Base-by-base conservation (phyloP, 2,329 filamentous ascomycete genomes). In the Coniosporium tulheliwenetii region DNA sequence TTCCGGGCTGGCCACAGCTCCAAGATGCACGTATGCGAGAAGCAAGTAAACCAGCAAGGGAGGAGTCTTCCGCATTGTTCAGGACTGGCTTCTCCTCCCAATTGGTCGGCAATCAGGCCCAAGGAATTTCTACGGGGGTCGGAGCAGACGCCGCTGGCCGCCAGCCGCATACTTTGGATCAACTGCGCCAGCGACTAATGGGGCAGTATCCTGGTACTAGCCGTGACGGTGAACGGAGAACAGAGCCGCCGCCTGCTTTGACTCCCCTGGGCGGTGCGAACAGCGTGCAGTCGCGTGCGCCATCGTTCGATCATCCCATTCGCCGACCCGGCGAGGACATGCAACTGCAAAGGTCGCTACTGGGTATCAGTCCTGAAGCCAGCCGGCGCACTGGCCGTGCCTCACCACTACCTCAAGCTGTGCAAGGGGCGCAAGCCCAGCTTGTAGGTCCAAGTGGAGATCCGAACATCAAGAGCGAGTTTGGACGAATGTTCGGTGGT, bases 401-500 rank as follows among this genome's bases (percentile, higher is more conserved):
- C 33, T 95, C 89, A 8, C 89, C 89, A 1, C 66, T 95, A 12
- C 89, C 89, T 1, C 89, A 95, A 59, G 87, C 89, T 15, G 87
- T 95, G 1, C 87, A 95, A 55, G 89, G 89, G 15, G 87, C 84
- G 1, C 87, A 94, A 57, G 77, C 80, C 12, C 82, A 86, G 50
- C 74, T 82, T 33, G 73, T 82, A 40, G 84, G 82, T 3, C 84
- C 85, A 5, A 76, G 78, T 10, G 82, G 80, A 12, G 86, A 94
- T 57, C 82, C 85, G 9, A 82, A 82, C 36, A 93, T 95, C 54
- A 94, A 95, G 67, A 93, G 79, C 55, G 89, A 95, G 57, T 87
- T 95, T 56, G 87, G 87, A 26, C 79, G 85, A 46, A 93, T 95
- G 71, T 95, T 94, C 61, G 85, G 85, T 13, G 89, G 89, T n/a